Evolutionary conservation across 2,329 filamentous ascomycete genomes (phyloP).

Genomic region (Beauveria sp.): DNA sequence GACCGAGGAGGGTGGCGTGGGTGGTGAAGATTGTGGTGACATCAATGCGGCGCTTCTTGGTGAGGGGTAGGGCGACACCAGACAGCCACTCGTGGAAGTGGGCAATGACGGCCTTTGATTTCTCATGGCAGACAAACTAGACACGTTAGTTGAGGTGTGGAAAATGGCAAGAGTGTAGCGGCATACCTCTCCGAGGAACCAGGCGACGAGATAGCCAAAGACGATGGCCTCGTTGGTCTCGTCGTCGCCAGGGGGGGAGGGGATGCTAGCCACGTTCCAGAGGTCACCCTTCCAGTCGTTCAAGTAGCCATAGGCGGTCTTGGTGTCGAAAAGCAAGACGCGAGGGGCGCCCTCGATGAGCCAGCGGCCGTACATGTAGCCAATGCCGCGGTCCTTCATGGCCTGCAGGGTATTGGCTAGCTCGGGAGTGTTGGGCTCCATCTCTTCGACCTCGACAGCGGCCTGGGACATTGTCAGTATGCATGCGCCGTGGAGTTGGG

Average conservation of each 20-base stretch:
- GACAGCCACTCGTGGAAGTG: constrained; percentile 99
- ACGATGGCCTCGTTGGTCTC: constrained; percentile 98
- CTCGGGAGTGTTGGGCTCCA: constrained; percentile 75
- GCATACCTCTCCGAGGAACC: constrained; percentile 92
- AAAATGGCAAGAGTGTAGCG: background rate
- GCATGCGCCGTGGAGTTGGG: background rate
- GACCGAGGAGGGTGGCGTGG: constrained; percentile 87
- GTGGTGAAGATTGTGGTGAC: constrained; percentile 98
- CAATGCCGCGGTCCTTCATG: constrained; percentile 88
- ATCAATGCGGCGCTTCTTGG: constrained; percentile 91
- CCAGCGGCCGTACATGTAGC: constrained; percentile 91
- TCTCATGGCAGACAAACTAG: constrained; percentile 90
- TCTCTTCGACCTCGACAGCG: constrained; percentile 93
- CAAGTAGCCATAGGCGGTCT: constrained; percentile 82
- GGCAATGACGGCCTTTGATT: constrained; percentile 83
- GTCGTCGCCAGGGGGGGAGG: constrained; percentile 82
- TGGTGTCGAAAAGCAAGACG: constrained; percentile 90
- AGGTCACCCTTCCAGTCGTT: constrained; percentile 97
- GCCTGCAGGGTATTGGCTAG: constrained; percentile 77
- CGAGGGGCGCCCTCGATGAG: constrained; percentile 93
- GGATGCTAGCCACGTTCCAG: constrained; percentile 88
- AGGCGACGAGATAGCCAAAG: constrained; percentile 93
- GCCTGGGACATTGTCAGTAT: constrained; percentile 49
- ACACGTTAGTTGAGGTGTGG: constrained; percentile 13
- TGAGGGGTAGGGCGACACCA: constrained; percentile 83